A percentile compares a stretch with the other conserved stretches of the same genome.
Conservation (phyloP, 805 yeast species). For the Candida ficus region DNA sequence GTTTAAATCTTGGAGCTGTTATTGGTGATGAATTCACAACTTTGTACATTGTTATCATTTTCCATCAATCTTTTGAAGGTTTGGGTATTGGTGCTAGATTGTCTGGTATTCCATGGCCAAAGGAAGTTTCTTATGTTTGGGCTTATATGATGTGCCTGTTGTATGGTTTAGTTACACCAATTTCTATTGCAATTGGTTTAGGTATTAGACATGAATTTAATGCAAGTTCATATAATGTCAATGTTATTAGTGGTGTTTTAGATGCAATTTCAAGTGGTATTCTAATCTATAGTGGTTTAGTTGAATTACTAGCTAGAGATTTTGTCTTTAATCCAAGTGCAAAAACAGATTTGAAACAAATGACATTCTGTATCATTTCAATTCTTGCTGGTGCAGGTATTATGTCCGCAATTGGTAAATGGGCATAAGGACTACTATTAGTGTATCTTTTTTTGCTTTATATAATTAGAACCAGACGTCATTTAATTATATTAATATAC, state of each 20-base stretch:
- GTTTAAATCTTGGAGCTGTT: constrained; percentile 61
- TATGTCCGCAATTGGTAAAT: constrained; percentile 68
- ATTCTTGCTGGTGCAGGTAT: constrained; percentile 58
- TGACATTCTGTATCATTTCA: constrained; percentile 40
- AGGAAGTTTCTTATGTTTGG: constrained; percentile 30
- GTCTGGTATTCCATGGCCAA: constrained; percentile 41
- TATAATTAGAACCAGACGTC: too few species aligned
- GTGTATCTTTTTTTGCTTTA: too few species aligned
- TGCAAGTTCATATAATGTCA: constrained; percentile 48
- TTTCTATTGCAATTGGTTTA: constrained; percentile 70
- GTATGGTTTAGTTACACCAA: constrained; percentile 56
- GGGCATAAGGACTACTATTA: too few species aligned
- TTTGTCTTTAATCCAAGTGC: constrained; percentile 51
- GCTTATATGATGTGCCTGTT: constrained; percentile 45
- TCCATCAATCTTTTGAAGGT: constrained; percentile 80
- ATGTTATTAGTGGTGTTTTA: constrained; percentile 61
- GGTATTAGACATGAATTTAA: constrained; percentile 61
- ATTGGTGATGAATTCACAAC: constrained; percentile 59
- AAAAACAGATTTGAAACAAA: constrained; percentile 41
- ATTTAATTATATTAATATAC: too few species aligned
- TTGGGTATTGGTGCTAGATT: constrained; percentile 69
- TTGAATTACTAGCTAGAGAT: constrained; percentile 73
- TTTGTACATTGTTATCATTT: constrained; percentile 56
- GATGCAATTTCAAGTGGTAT: constrained; percentile 75
- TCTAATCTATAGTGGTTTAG: constrained; percentile 64